phyloP scores from a whole-genome alignment of 2,329 filamentous ascomycete genomes.

The Arthroderma sp. region DNA sequence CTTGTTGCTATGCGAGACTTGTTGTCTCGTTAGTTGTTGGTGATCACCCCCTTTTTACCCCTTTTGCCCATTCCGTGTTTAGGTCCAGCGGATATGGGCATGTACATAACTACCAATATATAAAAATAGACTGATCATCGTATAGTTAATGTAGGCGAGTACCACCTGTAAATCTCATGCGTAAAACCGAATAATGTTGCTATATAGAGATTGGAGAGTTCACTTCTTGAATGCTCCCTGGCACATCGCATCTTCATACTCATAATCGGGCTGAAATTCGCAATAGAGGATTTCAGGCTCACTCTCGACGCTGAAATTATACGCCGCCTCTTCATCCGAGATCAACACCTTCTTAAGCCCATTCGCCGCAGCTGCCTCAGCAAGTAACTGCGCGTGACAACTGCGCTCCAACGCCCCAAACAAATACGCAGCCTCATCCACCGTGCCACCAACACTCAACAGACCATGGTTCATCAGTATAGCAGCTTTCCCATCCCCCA shows the following conservation, averaged over 20 bases:
- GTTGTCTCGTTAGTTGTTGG: too few relatives aligned
- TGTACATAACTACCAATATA: too few relatives aligned
- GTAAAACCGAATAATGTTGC: not conserved
- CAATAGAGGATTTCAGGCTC: slow-evolving; percentile 19
- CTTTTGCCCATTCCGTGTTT: not conserved
- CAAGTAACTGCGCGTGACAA: slow-evolving; percentile 55
- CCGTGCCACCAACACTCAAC: slow-evolving; percentile 56
- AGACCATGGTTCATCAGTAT: slow-evolving; percentile 63
- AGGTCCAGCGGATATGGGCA: too few relatives aligned
- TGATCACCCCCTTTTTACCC: not conserved
- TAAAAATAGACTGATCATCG: too few relatives aligned
- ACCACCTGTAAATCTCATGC: too few relatives aligned
- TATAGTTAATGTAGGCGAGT: too few relatives aligned
- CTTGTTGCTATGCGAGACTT: not conserved
- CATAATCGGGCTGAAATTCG: slow-evolving; percentile 21
- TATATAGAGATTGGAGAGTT: not conserved
- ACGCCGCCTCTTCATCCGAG: slow-evolving; percentile 41
- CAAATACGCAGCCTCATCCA: slow-evolving; percentile 62
- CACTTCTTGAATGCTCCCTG: slow-evolving; percentile 19
- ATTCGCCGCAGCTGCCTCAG: slow-evolving; percentile 53
- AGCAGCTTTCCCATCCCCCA: slow-evolving; percentile 51
- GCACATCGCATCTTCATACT: slow-evolving; percentile 19
- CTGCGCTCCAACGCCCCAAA: slow-evolving; percentile 57
- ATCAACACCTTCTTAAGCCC: slow-evolving; percentile 43
- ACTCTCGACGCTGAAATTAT: slow-evolving; percentile 20